These are phyloP conservation scores for Tylopilus subfusipes DNA, from an alignment of 768 basidiomycete species.

Conservation along the genomic window DNA sequence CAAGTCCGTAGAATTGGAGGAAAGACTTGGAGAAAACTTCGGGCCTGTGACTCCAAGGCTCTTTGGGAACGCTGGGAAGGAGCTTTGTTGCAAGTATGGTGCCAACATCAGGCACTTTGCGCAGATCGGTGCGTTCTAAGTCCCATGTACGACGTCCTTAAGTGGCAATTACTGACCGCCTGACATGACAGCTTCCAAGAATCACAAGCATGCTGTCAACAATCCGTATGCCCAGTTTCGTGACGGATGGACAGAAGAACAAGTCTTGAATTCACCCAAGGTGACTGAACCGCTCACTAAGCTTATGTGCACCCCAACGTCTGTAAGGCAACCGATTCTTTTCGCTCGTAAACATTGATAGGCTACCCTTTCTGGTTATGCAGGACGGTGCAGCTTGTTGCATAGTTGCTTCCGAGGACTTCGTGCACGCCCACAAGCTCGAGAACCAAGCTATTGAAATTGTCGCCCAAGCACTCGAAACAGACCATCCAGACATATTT, in stretches of 20 bases:
- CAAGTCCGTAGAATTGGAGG: conserved; percentile 46
- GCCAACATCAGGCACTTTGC: conserved; percentile 62
- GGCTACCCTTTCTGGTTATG: neutral
- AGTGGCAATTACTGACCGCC: neutral
- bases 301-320: conserved; percentile 85
- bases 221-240: conserved; percentile 84
- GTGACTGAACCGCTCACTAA: conserved; percentile 70
- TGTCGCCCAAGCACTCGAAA: conserved; percentile 56
- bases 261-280: conserved; percentile 62
- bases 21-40: conserved; percentile 48
- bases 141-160: neutral
- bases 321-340: conserved; percentile 36
- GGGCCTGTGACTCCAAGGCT: conserved; percentile 68
- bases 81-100: conserved; percentile 71
- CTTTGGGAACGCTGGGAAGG: conserved; percentile 66
- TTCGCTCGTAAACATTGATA: neutral
- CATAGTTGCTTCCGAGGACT: conserved; percentile 72
- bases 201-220: conserved; percentile 71
- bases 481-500: conserved; percentile 60
- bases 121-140: conserved; percentile 54
- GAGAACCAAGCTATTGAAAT: conserved; percentile 87
- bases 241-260: conserved; percentile 66
- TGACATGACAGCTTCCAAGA: conserved; percentile 59
- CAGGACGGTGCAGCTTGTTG: conserved; percentile 75
- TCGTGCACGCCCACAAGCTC: conserved; percentile 63